Evolutionary conservation across 2,329 filamentous ascomycete species (phyloP).

Genomic region (Fusarium transvaalense): DNA sequence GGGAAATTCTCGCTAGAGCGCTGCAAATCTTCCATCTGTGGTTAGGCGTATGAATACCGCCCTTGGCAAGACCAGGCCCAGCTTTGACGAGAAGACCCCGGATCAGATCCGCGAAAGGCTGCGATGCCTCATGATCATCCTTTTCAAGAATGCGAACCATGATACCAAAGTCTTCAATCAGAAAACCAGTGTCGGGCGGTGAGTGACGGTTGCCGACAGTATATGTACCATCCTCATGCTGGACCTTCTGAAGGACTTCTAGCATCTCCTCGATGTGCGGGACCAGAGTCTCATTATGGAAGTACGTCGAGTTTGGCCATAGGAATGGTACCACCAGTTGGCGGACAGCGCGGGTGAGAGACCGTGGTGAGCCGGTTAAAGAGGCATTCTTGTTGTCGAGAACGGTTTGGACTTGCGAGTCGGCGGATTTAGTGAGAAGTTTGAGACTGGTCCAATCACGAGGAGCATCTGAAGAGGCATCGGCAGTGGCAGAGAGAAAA

Average conservation of each 20-base stretch:
- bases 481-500: neutral
- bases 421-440: conserved; percentile 11
- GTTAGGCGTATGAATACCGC: conserved; percentile 18
- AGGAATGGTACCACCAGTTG: conserved; percentile 18
- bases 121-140: conserved; percentile 8
- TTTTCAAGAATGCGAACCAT: conserved; percentile 25
- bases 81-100: conserved; percentile 21
- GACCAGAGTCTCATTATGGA: conserved; percentile 12
- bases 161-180: conserved; percentile 25
- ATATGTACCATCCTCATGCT: conserved; percentile 17
- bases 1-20: conserved; percentile 19
- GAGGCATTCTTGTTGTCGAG: conserved; percentile 7
- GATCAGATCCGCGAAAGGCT: neutral
- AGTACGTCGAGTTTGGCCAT: conserved; percentile 16
- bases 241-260: neutral
- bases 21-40: conserved; percentile 30
- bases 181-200: conserved; percentile 19
- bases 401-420: conserved; percentile 3
- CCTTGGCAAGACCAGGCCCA: conserved; percentile 13
- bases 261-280: conserved; percentile 22
- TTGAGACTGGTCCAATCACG: conserved; percentile 7
- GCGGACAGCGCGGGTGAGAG: conserved; percentile 14
- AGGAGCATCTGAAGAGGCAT: neutral
- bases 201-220: conserved; percentile 26
- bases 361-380: conserved; percentile 12